Base-by-base conservation (phyloP, 2,329 filamentous ascomycete species). In the Trichoderma sp. region DNA sequence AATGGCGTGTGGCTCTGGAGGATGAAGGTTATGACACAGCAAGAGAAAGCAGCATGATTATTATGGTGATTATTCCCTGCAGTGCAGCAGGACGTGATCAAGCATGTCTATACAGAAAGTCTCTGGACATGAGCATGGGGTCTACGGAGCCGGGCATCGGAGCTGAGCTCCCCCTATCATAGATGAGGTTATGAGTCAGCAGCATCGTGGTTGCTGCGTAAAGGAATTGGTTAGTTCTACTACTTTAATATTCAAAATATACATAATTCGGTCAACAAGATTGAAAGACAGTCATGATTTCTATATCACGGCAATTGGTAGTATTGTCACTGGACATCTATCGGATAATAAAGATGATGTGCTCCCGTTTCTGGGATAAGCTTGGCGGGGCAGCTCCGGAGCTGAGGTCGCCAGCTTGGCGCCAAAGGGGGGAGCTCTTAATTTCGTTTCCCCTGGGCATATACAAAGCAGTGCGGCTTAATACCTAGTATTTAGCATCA, bases 311-410 rank as follows among this genome's bases (percentile, higher is more conserved):
- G 26, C 26, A 30, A 57, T 57, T 8, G 53, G 39, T 32, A 24
- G n/a, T n/a, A n/a, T n/a, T n/a, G n/a, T n/a, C n/a, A n/a, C n/a
- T n/a, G n/a, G n/a, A n/a, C n/a, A n/a, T n/a, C n/a, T n/a, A n/a
- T n/a, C n/a, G n/a, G n/a, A n/a, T n/a, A n/a, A n/a, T n/a, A n/a
- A n/a, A n/a, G n/a, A n/a, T n/a, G n/a, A 21, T 51, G 9, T 21
- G 28, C 56, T n/a, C 15, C 56, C 56, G 28, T 7, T 61, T 36
- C 58, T n/a, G 34, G 21, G 21, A 39, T 32, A 26, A 66, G 51
- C 14, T 58, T 68, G 65, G 65, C 65, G 65, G 65, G 65, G 65
- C 53, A 68, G 65, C 65, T 68, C 64, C 39, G 39, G 64, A 67
- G 51, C 51, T 53, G 39, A 53, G 64, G 64, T n/a, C 64, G 28